Evolutionary conservation across 148 eudicot genomes (phyloP).

Genomic region (Mesembryanthemum crystallinum): DNA sequence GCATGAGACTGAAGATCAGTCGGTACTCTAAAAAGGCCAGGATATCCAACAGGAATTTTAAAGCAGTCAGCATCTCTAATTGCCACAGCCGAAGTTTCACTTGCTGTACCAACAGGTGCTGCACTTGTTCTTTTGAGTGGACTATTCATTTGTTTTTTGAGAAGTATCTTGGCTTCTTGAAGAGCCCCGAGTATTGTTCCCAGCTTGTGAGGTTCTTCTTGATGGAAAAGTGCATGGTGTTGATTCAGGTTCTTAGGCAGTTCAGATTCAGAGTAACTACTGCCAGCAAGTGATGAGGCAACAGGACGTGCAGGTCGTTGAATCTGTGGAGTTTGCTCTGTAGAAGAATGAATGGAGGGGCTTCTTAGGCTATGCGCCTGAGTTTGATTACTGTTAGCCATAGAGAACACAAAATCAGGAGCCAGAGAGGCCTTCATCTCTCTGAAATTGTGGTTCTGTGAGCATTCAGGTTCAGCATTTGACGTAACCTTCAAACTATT

Average conservation of each 20-base stretch:
- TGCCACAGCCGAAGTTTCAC: constrained; percentile 26
- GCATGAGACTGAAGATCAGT: constrained; percentile 43
- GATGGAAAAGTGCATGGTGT: constrained; percentile 31
- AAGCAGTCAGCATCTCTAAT: constrained; percentile 28
- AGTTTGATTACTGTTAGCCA: constrained; percentile 14
- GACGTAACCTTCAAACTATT: constrained; percentile 34
- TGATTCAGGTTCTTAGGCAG: constrained; percentile 22
- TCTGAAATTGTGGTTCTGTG: constrained; percentile 21
- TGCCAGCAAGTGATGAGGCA: constrained; percentile 17
- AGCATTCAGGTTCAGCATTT: constrained; percentile 22
- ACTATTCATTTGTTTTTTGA: constrained; percentile 43
- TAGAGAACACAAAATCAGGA: constrained; percentile 41
- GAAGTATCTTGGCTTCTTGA: constrained; percentile 59
- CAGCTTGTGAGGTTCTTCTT: constrained; percentile 31
- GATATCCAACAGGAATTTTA: constrained; percentile 45
- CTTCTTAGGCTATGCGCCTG: constrained; percentile 16
- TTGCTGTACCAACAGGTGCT: constrained; percentile 23
- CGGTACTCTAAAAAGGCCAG: constrained; percentile 73
- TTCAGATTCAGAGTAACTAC: constrained; percentile 17
- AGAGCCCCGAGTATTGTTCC: constrained; percentile 64
- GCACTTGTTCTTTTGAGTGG: constrained; percentile 21
- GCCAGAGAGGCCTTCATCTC: constrained; percentile 28
- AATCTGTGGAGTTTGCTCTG: constrained; percentile 4
- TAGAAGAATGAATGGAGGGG: constrained; percentile 1
- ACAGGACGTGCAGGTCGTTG: constrained; percentile 5